Evolutionary conservation across 495 filamentous ascomycete species (phyloP).

Genomic region (Chaetomium tenue): DNA sequence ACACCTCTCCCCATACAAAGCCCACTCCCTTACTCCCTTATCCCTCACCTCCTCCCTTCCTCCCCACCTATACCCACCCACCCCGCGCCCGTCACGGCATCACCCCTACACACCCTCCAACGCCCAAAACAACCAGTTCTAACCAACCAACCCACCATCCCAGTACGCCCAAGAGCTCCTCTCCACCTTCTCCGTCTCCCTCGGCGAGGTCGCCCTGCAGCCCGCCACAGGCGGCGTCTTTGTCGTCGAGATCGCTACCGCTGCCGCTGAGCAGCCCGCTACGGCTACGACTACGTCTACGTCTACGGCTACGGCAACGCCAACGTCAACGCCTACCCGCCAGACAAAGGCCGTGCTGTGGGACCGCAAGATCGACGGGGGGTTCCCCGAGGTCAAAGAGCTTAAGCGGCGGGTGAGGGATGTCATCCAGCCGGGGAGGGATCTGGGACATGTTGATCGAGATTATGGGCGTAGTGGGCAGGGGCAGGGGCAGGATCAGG

Average conservation of each 20-base stretch:
- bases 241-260: constrained; percentile 58
- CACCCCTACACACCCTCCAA: no score
- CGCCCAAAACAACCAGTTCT: no score
- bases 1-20: not conserved
- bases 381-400: constrained; percentile 88
- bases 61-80: no score
- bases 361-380: constrained; percentile 85
- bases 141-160: not conserved
- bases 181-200: constrained; percentile 82
- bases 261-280: constrained; percentile 7
- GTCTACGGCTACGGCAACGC: not conserved
- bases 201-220: constrained; percentile 89
- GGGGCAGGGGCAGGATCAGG: not conserved
- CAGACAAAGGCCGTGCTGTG: constrained; percentile 55
- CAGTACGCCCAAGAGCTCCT: constrained; percentile 96
- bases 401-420: constrained; percentile 89
- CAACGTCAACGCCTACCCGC: not conserved
- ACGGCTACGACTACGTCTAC: not conserved
- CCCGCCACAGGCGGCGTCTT: constrained; percentile 85
- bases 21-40: not conserved
- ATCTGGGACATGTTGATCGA: constrained; percentile 81
- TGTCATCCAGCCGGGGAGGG: constrained; percentile 69
- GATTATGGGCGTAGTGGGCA: constrained; percentile 27
- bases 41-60: not conserved
- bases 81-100: no score